A percentile compares a stretch with the other conserved stretches of the same genome.
Conservation (phyloP, 2,329 filamentous ascomycete genomes). For the Talaromyces sp. region DNA sequence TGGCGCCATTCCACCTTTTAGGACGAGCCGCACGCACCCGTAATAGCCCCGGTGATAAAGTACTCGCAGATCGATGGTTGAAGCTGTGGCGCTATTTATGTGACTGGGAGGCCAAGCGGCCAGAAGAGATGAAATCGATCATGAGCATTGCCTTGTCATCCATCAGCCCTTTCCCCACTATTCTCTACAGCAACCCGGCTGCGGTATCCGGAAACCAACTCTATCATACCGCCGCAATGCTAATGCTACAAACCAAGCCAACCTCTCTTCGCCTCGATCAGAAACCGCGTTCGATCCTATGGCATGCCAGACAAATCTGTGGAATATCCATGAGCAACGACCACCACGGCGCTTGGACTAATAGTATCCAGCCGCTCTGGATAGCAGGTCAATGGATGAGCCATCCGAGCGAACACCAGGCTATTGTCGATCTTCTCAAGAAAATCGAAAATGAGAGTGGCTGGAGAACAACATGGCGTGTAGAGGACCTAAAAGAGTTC, state of each 20-base stretch:
- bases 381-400: conserved; percentile 47
- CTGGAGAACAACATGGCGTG: conserved; percentile 50
- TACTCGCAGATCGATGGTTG: conserved; percentile 43
- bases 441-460: conserved; percentile 50
- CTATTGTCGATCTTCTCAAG: conserved; percentile 44
- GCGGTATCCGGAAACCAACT: conserved; percentile 55
- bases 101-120: conserved; percentile 46
- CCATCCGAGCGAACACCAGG: conserved; percentile 38
- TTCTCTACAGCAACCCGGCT: conserved; percentile 50
- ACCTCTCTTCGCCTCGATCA: conserved; percentile 16
- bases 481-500: conserved; percentile 47
- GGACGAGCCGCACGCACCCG: conserved; percentile 30
- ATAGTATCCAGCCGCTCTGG: conserved; percentile 55
- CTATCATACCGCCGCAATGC: conserved; percentile 51
- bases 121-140: conserved; percentile 38
- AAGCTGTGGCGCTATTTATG: conserved; percentile 46
- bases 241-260: conserved; percentile 46
- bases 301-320: conserved; percentile 53
- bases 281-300: conserved; percentile 37
- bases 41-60: conserved; percentile 41
- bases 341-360: conserved; percentile 52
- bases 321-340: conserved; percentile 53
- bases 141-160: neutral
- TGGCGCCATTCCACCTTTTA: neutral
- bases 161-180: conserved; percentile 43